Conservation (phyloP, 1,284 basidiomycete genomes). For the Apiotrichum porosum region DNA sequence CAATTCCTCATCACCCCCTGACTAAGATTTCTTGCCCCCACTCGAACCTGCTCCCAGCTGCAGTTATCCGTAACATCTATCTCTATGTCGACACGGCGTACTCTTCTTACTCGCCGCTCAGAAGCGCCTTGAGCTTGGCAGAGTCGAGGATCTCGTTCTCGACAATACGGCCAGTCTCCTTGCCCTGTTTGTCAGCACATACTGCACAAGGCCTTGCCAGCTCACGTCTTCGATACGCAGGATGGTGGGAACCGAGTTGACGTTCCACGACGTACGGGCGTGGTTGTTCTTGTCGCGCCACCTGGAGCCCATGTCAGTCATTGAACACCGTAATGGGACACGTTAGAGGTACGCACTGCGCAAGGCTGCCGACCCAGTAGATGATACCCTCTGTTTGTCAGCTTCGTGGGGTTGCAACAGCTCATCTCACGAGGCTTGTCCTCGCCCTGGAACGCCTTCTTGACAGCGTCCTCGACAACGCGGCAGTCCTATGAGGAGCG, state of each 20-base stretch:
- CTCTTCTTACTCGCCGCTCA: slow-evolving; percentile 2
- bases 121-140: slow-evolving; percentile 27
- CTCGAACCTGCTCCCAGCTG: too few relatives aligned
- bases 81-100: too few relatives aligned
- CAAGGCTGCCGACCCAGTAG: slow-evolving; percentile 65
- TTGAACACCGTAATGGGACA: too few relatives aligned
- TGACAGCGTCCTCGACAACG: slow-evolving; percentile 60
- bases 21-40: too few relatives aligned
- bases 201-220: slow-evolving; percentile 15
- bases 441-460: slow-evolving; percentile 55
- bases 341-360: slow-evolving; percentile 68
- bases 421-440: slow-evolving; percentile 53
- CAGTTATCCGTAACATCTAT: too few relatives aligned
- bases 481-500: slow-evolving; percentile 63
- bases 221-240: slow-evolving; percentile 63
- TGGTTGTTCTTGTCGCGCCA: slow-evolving; percentile 63
- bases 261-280: slow-evolving; percentile 62
- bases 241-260: slow-evolving; percentile 67
- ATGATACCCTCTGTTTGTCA: slow-evolving; percentile 54
- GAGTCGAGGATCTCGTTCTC: slow-evolving; percentile 54
- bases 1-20: too few relatives aligned
- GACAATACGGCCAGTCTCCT: slow-evolving; percentile 58
- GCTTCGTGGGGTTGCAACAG: not conserved
- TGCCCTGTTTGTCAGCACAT: slow-evolving; percentile 49
- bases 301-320: slow-evolving; percentile 47